phyloP scores from a whole-genome alignment of 352 stramenopile genomes.

The Phytophthora idaei region DNA sequence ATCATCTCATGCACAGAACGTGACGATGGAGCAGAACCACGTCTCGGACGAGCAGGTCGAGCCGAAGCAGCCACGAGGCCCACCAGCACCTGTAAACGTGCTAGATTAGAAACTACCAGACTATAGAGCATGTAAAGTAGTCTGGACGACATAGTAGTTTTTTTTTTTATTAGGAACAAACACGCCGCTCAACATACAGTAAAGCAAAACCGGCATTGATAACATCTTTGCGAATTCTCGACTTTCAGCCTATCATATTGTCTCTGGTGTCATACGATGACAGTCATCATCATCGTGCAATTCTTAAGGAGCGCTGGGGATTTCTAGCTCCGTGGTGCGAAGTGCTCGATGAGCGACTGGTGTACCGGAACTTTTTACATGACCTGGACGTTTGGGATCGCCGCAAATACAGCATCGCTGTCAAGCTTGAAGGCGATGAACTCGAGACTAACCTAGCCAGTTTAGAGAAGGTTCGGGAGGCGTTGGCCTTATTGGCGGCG shows the following conservation, averaged over 20 bases:
- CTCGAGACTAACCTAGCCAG: too few relatives aligned
- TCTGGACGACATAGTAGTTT: slow-evolving; percentile 30
- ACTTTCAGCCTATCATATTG: neutral
- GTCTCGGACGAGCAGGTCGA: slow-evolving; percentile 26
- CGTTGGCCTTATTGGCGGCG: too few relatives aligned
- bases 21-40: slow-evolving; percentile 6
- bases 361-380: too few relatives aligned
- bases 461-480: too few relatives aligned
- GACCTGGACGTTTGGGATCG: too few relatives aligned
- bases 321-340: neutral
- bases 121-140: slow-evolving; percentile 1
- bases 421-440: too few relatives aligned
- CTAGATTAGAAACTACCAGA: slow-evolving; percentile 37
- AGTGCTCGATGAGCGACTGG: neutral
- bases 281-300: too few relatives aligned
- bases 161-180: slow-evolving; percentile 29
- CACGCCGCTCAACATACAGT: slow-evolving; percentile 17
- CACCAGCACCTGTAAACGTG: slow-evolving; percentile 25
- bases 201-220: too few relatives aligned
- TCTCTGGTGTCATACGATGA: too few relatives aligned
- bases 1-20: slow-evolving; percentile 21
- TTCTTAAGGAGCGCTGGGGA: neutral
- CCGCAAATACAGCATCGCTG: too few relatives aligned
- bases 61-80: slow-evolving; percentile 22
- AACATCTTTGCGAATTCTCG: too few relatives aligned